phyloP scores from a whole-genome alignment of 805 yeast species.

The Monosporozyma siamensis region DNA sequence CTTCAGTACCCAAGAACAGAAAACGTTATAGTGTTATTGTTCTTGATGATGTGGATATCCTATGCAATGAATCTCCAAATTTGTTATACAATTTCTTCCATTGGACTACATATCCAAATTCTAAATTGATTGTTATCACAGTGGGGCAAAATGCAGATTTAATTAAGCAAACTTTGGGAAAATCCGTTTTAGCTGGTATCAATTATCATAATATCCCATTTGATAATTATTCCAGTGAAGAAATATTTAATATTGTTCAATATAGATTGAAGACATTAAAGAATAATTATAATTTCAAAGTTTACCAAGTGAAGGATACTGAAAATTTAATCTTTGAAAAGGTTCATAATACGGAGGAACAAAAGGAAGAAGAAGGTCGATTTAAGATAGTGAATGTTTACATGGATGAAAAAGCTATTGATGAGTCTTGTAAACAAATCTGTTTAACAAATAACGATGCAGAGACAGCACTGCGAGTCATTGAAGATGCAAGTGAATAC shows the following conservation, averaged over 20 bases:
- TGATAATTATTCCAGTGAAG: slow-evolving; percentile 73
- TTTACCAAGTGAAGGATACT: slow-evolving; percentile 17
- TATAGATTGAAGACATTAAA: slow-evolving; percentile 49
- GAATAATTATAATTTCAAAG: slow-evolving; percentile 23
- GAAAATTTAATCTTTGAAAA: background rate
- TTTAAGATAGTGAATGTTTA: slow-evolving; percentile 19
- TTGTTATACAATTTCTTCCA: slow-evolving; percentile 92
- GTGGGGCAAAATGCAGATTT: slow-evolving; percentile 94
- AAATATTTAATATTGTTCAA: slow-evolving; percentile 62
- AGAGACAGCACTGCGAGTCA: slow-evolving; percentile 28
- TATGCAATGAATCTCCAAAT: slow-evolving; percentile 63
- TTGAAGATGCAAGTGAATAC: slow-evolving; percentile 6
- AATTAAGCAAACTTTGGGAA: slow-evolving; percentile 80
- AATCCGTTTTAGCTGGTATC: slow-evolving; percentile 78
- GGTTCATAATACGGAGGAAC: background rate
- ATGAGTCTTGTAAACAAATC: slow-evolving; percentile 19
- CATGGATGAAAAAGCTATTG: slow-evolving; percentile 7
- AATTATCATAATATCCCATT: slow-evolving; percentile 80
- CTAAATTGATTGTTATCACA: slow-evolving; percentile 77
- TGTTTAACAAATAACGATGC: slow-evolving; percentile 52
- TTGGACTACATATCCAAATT: slow-evolving; percentile 80
- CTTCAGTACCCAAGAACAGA: slow-evolving; percentile 26
- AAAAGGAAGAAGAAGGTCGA: slow-evolving; percentile 11
- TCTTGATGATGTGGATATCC: slow-evolving; percentile 85
- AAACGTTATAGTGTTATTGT: slow-evolving; percentile 53